Conservation (phyloP, 225 moss, liverwort and hornwort genomes). For the Straminergon stramineum region DNA sequence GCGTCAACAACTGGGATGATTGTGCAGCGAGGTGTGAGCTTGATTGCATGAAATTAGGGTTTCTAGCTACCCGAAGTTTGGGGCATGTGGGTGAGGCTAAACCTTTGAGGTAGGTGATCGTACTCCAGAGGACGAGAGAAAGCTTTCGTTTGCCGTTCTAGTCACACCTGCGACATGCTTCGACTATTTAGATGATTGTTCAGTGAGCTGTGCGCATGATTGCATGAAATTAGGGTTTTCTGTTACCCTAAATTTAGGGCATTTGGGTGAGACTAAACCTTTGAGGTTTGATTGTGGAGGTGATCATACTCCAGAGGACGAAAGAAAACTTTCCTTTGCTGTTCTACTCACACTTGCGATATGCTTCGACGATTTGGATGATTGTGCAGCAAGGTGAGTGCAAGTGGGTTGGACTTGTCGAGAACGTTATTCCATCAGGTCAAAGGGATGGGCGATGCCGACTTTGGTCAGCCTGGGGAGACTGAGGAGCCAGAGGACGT, state of each 20-base stretch:
- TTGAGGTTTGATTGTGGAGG: background rate
- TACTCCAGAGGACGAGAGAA: background rate
- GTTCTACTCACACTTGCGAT: background rate
- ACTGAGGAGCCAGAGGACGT: slow-evolving; percentile 17
- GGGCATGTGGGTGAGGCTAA: background rate
- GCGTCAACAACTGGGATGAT: background rate
- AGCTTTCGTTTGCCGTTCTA: background rate
- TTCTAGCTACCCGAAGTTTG: background rate
- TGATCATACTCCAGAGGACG: background rate
- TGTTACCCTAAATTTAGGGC: background rate
- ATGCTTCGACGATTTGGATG: background rate
- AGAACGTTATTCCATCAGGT: background rate
- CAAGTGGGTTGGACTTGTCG: background rate
- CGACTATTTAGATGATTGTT: background rate
- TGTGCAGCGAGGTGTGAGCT: background rate
- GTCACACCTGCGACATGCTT: background rate
- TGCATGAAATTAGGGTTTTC: background rate
- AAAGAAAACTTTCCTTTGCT: background rate
- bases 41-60: background rate
- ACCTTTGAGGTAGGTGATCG: background rate
- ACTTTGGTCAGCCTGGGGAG: background rate
- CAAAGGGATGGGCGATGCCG: slow-evolving; percentile 10
- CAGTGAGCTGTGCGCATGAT: background rate
- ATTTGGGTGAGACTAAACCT: background rate
- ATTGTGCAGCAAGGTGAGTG: background rate